Evolutionary conservation across 2,329 filamentous ascomycete species (phyloP).

Genomic region (Sporothrix mexicana): DNA sequence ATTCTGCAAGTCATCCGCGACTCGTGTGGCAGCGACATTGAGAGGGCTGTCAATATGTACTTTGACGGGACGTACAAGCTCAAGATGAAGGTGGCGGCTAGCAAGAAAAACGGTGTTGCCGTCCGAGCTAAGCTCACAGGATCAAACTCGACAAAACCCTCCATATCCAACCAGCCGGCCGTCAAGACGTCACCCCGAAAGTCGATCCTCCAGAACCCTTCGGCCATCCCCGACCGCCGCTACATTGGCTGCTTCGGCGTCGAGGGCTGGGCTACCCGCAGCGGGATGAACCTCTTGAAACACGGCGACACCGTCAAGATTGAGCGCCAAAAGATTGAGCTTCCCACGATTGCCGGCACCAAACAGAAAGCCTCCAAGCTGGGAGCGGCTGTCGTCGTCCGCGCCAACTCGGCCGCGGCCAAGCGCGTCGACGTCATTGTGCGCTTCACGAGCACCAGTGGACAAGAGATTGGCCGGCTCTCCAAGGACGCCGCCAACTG

Average conservation of each 20-base stretch:
- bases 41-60: slow-evolving; percentile 71
- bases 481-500: slow-evolving; percentile 87
- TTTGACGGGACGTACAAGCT: slow-evolving; percentile 69
- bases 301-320: slow-evolving; percentile 86
- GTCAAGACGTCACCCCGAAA: slow-evolving; percentile 31
- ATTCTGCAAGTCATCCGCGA: slow-evolving; percentile 58
- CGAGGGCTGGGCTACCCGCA: slow-evolving; percentile 89
- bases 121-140: background rate
- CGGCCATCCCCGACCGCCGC: slow-evolving; percentile 53
- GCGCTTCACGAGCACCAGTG: slow-evolving; percentile 79
- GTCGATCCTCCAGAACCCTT: slow-evolving; percentile 17
- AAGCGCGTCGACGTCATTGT: slow-evolving; percentile 85
- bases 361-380: slow-evolving; percentile 53
- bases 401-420: slow-evolving; percentile 57
- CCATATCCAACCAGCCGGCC: slow-evolving; percentile 6
- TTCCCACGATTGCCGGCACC: slow-evolving; percentile 49
- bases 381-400: slow-evolving; percentile 45
- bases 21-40: slow-evolving; percentile 62
- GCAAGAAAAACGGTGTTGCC: slow-evolving; percentile 26
- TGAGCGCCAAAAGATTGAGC: slow-evolving; percentile 79
- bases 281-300: slow-evolving; percentile 74
- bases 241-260: slow-evolving; percentile 94
- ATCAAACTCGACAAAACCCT: background rate
- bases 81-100: slow-evolving; percentile 41
- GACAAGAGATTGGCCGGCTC: slow-evolving; percentile 83